Percentiles rank a stretch among this genome's conserved stretches.
Evolutionary conservation across 2,329 filamentous ascomycete species (phyloP).

Genomic region (Aspergillus pseudoterreus): DNA sequence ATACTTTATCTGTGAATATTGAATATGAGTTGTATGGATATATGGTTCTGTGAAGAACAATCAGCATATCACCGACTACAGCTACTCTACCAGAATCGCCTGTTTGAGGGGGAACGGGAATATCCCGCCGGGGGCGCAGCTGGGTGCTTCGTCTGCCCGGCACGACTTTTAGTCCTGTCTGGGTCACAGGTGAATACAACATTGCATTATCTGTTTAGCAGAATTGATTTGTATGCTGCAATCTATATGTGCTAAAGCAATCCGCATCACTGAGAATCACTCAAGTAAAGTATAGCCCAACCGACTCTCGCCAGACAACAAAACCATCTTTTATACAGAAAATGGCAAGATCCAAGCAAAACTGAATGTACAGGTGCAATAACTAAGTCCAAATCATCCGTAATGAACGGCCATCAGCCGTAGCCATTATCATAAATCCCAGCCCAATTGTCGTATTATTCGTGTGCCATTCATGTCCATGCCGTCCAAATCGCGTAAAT

Average conservation of each 20-base stretch:
- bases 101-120: slow-evolving; percentile 17
- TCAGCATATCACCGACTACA: too few species aligned
- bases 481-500: slow-evolving; percentile 7
- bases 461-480: slow-evolving; percentile 14
- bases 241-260: neutral
- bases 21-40: neutral
- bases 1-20: neutral
- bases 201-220: neutral
- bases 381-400: neutral
- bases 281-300: neutral
- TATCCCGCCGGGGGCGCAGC: slow-evolving; percentile 37
- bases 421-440: slow-evolving; percentile 8
- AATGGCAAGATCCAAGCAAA: neutral
- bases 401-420: neutral
- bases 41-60: too few species aligned
- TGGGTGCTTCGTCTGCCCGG: slow-evolving; percentile 59
- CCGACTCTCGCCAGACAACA: slow-evolving; percentile 1
- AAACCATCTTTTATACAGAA: slow-evolving; percentile 14
- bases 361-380: slow-evolving; percentile 7
- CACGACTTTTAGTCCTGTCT: slow-evolving; percentile 16
- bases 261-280: neutral
- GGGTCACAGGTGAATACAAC: too few species aligned
- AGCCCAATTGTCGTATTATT: slow-evolving; percentile 14
- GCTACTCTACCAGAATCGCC: slow-evolving; percentile 9
- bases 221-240: neutral